Evolutionary conservation across 208 protist species (phyloP).

Genomic region (Leishmania braziliensis): DNA sequence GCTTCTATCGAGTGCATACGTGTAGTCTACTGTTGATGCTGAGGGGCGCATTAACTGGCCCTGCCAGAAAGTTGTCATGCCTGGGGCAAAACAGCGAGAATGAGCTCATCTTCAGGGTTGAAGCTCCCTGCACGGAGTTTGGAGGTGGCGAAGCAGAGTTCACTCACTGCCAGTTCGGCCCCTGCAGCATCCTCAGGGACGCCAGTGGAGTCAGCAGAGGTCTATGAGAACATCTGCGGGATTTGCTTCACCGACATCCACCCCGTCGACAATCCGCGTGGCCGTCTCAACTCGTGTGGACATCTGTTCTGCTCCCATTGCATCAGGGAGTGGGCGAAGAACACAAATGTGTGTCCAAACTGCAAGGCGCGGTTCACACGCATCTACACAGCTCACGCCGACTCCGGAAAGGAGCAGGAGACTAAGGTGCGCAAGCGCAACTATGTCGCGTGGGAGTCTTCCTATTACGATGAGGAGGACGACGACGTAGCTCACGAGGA

Average conservation of each 20-base stretch:
- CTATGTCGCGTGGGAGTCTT: slow-evolving; percentile 52
- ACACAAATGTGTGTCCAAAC: slow-evolving; percentile 84
- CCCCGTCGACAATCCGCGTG: slow-evolving; percentile 72
- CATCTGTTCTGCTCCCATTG: slow-evolving; percentile 87
- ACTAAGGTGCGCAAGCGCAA: slow-evolving; percentile 86
- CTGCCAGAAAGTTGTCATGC: background rate
- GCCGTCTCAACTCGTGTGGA: slow-evolving; percentile 82
- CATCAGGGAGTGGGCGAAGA: slow-evolving; percentile 82
- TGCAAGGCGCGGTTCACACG: slow-evolving; percentile 89
- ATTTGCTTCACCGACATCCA: slow-evolving; percentile 85
- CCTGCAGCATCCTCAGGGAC: background rate
- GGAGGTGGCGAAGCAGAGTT: background rate
- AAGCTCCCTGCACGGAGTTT: background rate
- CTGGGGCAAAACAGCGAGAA: background rate
- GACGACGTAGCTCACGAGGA: slow-evolving; percentile 19
- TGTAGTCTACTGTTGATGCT: background rate
- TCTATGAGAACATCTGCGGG: slow-evolving; percentile 65
- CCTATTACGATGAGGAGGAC: slow-evolving; percentile 43
- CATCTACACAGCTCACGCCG: slow-evolving; percentile 45
- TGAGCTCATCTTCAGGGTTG: background rate
- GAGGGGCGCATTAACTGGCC: background rate
- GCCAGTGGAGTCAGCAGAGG: slow-evolving; percentile 1
- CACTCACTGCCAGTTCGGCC: background rate
- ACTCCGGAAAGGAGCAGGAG: slow-evolving; percentile 39
- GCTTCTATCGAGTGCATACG: background rate